Evolutionary conservation across 2,329 filamentous ascomycete genomes (phyloP), one percentile per base, ranked within the genome.

Genomic region (Coleophoma cylindrospora): DNA sequence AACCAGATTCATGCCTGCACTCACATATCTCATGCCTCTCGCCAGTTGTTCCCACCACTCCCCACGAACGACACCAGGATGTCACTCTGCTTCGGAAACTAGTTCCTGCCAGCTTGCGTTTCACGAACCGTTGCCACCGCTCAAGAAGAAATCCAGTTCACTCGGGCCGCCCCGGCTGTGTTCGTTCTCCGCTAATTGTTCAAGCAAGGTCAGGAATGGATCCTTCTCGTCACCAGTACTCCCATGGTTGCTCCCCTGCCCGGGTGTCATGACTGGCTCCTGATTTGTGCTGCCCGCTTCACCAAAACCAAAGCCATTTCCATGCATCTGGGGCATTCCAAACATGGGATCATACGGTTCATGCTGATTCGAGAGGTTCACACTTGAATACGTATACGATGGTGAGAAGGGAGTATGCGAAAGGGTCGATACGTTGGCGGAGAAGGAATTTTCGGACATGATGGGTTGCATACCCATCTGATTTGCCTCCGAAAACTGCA

Each of bases 181-280:
- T 67, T 92, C 88, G 60, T 89, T 91, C 67, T 94, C 88, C 0
- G 88, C 89, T 51, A 94, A 74, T 68, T 94, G 88, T 65, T 94
- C 89, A 34, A 94, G 70, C 40, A 94, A 69, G 54, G 81, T 87
- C 38, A 94, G 68, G 62, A 95, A 94, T 0, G 89, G 88, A 62
- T 94, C 89, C 59, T 88, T 91, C 57, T 92, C 88, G 17, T 84
- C 77, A 2, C 71, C 74, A 0, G 73, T 74, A 51, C 75, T 77
- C 10, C 71, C 75, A 40, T 73, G 73, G 49, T 74, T 73, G 62
- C 77, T 81, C 54, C 70, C 70, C 2, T 63, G 71, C 1, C 72
- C 75, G 0, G 79, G 54, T 58, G 67, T 54, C 64, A 66, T 52
- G 53, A 60, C 66, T 59, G 74, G 65, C 52, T 70, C 66, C 70